Base-by-base conservation (phyloP, 208 protist species). In the Lotmaria passim region DNA sequence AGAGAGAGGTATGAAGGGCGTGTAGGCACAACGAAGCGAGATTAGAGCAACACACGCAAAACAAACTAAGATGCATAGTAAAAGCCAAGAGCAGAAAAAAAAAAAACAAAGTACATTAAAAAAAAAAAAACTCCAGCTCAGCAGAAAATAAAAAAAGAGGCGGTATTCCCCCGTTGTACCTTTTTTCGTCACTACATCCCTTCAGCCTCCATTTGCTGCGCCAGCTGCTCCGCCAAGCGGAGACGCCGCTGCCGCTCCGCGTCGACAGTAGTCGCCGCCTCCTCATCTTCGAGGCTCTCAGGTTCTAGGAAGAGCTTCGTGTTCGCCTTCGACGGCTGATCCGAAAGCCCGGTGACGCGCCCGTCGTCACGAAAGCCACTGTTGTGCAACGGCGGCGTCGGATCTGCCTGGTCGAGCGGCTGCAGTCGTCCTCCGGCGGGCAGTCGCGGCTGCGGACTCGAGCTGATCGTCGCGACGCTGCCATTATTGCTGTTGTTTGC, bases 231-330 rank as follows among this genome's bases (percentile, higher is more conserved):
- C 30, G 62, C 47, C 21, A 48, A n/a, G 0, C 38, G 56, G 1
- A 70, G 62, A 2, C 62, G 61, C 14, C 63, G 70, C 46, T 69
- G 51, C 8, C 62, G 70, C 50, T 62, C 43, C 33, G 43, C 19
- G 28, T 56, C 52, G 11, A 0, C n/a, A 7, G 34, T n/a, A 2
- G n/a, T 39, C 3, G 0, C 60, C 4, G n/a, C 33, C 33, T 46
- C 52, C 30, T 61, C 39, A 1, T n/a, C 30, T 14, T 24, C 51
- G 15, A 57, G 31, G 8, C 44, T 46, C 12, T 17, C 10, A 5
- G 50, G 33, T 26, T 51, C 31, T 24, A 63, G 15, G 12, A 58
- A 57, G 7, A 50, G 26, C 19, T 63, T 21, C 24, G 30, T 68
- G 41, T 26, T 23, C 7, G 39, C 1, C 26, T 28, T 34, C 23